Evolutionary conservation across 106 monocot genomes (phyloP).

Genomic region (Dendrobium officinale): DNA sequence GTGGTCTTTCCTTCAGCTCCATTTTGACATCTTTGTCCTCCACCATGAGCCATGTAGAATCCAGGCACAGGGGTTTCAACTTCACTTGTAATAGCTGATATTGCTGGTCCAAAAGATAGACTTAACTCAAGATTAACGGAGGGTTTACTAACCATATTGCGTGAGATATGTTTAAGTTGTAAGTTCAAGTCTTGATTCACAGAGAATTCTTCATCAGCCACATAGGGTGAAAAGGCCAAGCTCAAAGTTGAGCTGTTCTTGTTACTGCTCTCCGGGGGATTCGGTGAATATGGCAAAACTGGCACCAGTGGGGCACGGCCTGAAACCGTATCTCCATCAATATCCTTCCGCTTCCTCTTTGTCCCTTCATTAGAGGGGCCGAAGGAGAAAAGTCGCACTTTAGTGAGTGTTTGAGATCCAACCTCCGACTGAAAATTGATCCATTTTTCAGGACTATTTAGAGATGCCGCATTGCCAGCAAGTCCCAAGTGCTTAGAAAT

Average conservation of each 20-base stretch:
- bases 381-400: conserved; percentile 12
- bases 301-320: conserved; percentile 17
- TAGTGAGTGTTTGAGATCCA: conserved; percentile 6
- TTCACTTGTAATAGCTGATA: conserved; percentile 29
- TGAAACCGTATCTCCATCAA: conserved; percentile 8
- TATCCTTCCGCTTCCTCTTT: conserved; percentile 39
- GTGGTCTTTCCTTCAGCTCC: conserved; percentile 49
- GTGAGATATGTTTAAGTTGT: conserved; percentile 17
- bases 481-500: neutral
- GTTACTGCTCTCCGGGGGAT: conserved; percentile 46
- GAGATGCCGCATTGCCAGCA: neutral
- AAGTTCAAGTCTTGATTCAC: conserved; percentile 31
- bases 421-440: conserved; percentile 2
- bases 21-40: conserved; percentile 44
- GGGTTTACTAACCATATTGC: neutral
- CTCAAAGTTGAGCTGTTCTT: conserved; percentile 30
- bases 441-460: conserved; percentile 4
- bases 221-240: conserved; percentile 34
- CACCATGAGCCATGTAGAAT: conserved; percentile 44
- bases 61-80: conserved; percentile 12
- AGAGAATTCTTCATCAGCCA: conserved; percentile 40
- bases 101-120: conserved; percentile 35
- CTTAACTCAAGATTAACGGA: conserved; percentile 37
- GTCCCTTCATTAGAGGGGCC: conserved; percentile 12
- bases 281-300: conserved; percentile 27